These are phyloP conservation scores for Gymnopus androsaceus DNA, from an alignment of 1,284 basidiomycete genomes.

Conservation along the genomic window DNA sequence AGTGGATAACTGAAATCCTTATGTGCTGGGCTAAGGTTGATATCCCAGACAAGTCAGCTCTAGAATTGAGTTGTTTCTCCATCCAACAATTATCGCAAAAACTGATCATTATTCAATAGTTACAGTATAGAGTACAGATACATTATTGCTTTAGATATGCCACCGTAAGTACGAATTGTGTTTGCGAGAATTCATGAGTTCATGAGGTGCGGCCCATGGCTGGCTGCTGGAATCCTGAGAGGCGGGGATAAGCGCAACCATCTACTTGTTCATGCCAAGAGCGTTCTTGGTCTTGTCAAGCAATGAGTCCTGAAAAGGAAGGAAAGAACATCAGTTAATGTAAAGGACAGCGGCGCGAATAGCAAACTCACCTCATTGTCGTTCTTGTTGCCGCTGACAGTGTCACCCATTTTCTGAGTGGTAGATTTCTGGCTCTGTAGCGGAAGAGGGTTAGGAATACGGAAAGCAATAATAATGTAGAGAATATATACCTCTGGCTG, in stretches of 20 bases:
- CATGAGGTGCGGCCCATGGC: too few species aligned
- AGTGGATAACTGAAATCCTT: too few species aligned
- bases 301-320: constrained; percentile 38
- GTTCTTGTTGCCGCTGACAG: constrained; percentile 45
- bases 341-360: constrained; percentile 5
- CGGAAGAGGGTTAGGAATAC: not conserved
- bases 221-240: not conserved
- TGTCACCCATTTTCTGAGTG: constrained; percentile 36
- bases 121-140: too few species aligned
- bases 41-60: too few species aligned
- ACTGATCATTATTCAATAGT: too few species aligned
- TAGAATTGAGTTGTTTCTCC: too few species aligned
- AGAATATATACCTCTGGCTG: constrained; percentile 20
- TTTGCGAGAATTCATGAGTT: too few species aligned
- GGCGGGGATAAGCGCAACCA: not conserved
- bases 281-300: constrained; percentile 53
- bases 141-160: too few species aligned
- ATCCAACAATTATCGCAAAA: too few species aligned
- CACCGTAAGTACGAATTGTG: too few species aligned
- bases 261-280: constrained; percentile 37
- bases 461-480: not conserved
- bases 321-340: not conserved
- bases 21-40: too few species aligned
- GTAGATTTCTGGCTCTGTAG: constrained; percentile 17
- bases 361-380: constrained; percentile 35